These are phyloP conservation scores for Sapria himalayana DNA, from an alignment of 345 rosid species.

Conservation along the genomic window DNA sequence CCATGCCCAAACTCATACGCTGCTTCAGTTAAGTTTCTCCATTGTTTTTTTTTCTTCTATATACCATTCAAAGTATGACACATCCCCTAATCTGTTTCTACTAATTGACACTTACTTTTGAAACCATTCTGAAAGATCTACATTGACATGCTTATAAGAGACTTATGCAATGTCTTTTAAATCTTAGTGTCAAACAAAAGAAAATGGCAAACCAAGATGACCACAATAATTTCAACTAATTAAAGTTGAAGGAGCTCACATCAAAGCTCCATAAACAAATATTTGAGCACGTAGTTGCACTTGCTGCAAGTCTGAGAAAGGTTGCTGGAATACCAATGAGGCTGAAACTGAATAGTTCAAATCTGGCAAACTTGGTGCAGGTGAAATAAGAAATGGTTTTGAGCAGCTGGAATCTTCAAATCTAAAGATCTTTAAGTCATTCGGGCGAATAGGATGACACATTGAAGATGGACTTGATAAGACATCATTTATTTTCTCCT, in stretches of 20 bases:
- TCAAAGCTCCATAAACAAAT: conserved; percentile 89
- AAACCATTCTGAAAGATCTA: no score
- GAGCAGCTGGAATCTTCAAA: conserved; percentile 20
- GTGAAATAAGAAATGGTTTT: conserved; percentile 31
- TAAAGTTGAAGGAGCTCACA: conserved; percentile 34
- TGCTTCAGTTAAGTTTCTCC: no score
- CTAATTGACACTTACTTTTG: no score
- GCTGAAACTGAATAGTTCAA: conserved; percentile 38
- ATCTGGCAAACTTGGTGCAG: conserved; percentile 43
- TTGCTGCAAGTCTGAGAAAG: conserved; percentile 94
- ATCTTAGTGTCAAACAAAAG: conserved; percentile 1
- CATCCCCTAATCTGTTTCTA: no score
- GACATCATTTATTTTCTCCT: conserved; percentile 21
- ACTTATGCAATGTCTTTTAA: neutral
- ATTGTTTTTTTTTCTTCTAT: no score
- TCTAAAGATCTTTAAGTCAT: conserved; percentile 35
- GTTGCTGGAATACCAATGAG: conserved; percentile 44
- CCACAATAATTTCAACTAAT: no score
- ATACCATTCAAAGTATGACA: no score
- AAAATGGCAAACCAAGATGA: no score
- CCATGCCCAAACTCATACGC: no score
- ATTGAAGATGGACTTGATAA: conserved; percentile 22
- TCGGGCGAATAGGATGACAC: conserved; percentile 30
- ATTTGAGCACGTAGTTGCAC: conserved; percentile 98
- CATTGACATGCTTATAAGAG: no score